These are phyloP conservation scores for Chloropicon primus DNA, from an alignment of 139 green algal genomes.

Conservation along the genomic window DNA sequence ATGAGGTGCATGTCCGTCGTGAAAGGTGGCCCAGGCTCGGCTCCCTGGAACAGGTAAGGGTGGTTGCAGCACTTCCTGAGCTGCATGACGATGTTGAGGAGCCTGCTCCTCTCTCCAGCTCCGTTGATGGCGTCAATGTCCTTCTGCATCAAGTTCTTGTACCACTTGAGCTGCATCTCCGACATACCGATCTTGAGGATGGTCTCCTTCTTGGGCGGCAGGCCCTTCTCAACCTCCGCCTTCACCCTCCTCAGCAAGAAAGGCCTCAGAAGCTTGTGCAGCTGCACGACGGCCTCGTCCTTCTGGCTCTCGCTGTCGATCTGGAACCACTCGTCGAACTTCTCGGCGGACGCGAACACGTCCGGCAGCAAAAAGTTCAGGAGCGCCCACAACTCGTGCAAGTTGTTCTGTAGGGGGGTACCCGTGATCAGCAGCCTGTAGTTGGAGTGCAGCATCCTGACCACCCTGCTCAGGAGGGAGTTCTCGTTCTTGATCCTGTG, in stretches of 20 bases:
- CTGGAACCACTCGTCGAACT: conserved; percentile 97
- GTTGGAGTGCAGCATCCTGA: conserved; percentile 80
- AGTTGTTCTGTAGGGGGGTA: conserved; percentile 90
- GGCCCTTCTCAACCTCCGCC: conserved; percentile 85
- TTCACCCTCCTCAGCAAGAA: conserved; percentile 97
- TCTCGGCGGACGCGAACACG: conserved; percentile 77
- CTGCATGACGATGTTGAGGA: conserved; percentile 99
- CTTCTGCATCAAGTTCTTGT: conserved; percentile 87
- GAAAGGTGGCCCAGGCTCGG: conserved; percentile 87
- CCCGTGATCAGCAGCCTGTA: conserved; percentile 96
- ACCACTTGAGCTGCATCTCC: conserved; percentile 81
- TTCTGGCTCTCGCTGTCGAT: conserved; percentile 50
- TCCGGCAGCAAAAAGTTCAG: conserved; percentile 99
- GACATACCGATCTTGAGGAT: conserved; percentile 98
- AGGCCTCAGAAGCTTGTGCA: conserved; percentile 64
- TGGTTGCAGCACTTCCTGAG: conserved; percentile 99
- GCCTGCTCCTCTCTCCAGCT: conserved; percentile 63
- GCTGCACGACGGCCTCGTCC: conserved; percentile 40
- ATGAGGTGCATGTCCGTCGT: conserved; percentile 76
- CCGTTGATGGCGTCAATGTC: conserved; percentile 61
- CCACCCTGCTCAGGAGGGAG: conserved; percentile 66
- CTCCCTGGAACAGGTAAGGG: conserved; percentile 74
- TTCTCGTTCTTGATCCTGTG: conserved; percentile 99
- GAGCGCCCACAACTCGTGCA: conserved; percentile 97
- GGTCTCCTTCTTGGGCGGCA: conserved; percentile 97